Evolutionary conservation across 2,329 filamentous ascomycete species (phyloP).

Genomic region (Trichocomaceae sp.): DNA sequence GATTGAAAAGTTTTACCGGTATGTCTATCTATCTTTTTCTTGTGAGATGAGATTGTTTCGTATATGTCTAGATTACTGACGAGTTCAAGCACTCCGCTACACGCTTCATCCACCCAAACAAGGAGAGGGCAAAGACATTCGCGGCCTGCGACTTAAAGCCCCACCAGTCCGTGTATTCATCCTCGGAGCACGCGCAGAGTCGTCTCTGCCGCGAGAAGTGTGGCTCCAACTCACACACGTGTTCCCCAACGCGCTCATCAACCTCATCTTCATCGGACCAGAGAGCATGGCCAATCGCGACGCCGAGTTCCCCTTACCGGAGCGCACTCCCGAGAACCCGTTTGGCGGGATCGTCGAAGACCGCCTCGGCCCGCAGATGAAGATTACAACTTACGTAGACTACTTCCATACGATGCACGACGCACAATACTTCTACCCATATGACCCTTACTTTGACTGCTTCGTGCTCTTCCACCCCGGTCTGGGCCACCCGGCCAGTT

Average conservation of each 20-base stretch:
- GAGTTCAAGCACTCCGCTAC: conserved; percentile 73
- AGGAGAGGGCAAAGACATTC: conserved; percentile 67
- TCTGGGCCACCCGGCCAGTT: conserved; percentile 84
- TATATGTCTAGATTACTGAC: not conserved
- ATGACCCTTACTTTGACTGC: conserved; percentile 97
- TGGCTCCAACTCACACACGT: conserved; percentile 94
- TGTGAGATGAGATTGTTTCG: not conserved
- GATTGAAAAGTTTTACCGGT: conserved; percentile 90
- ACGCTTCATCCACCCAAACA: conserved; percentile 80
- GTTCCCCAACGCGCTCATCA: conserved; percentile 85
- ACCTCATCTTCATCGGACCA: conserved; percentile 89
- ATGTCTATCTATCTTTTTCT: conserved; percentile 31
- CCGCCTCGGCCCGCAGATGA: conserved; percentile 78
- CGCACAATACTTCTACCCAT: conserved; percentile 83
- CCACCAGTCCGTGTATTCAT: conserved; percentile 90
- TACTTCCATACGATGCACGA: conserved; percentile 97
- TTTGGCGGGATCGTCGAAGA: conserved; percentile 94
- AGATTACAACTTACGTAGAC: conserved; percentile 95
- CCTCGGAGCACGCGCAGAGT: conserved; percentile 92
- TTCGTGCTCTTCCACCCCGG: conserved; percentile 97
- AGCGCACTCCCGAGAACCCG: conserved; percentile 76
- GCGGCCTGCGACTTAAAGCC: conserved; percentile 73
- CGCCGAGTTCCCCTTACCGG: conserved; percentile 82
- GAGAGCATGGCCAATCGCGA: conserved; percentile 95
- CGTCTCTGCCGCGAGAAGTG: conserved; percentile 83